These are phyloP conservation scores for Acer negundo DNA, from an alignment of 345 rosid genomes.

Conservation along the genomic window DNA sequence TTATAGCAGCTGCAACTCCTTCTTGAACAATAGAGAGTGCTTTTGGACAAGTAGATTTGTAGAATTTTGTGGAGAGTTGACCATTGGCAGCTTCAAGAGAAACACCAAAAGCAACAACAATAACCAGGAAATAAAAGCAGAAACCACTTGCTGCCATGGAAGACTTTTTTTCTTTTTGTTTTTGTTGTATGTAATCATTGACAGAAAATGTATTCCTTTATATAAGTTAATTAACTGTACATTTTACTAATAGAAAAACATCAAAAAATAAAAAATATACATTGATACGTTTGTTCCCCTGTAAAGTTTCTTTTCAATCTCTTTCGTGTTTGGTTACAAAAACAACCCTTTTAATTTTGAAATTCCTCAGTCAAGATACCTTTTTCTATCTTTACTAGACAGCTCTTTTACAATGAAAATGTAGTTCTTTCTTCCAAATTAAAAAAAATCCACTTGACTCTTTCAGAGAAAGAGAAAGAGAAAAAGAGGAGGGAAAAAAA, in stretches of 20 bases:
- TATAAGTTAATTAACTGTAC: not conserved
- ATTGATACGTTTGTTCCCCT: not conserved
- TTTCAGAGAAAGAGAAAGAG: too few relatives aligned
- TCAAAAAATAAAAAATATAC: too few relatives aligned
- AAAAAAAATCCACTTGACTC: too few relatives aligned
- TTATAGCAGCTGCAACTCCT: constrained; percentile 27
- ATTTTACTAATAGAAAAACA: too few relatives aligned
- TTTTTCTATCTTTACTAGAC: too few relatives aligned
- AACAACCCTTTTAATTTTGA: too few relatives aligned
- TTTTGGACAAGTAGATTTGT: constrained; percentile 32
- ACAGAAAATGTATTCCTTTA: not conserved
- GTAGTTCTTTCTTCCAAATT: too few relatives aligned
- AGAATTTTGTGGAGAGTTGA: constrained; percentile 33
- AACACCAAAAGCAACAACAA: not conserved
- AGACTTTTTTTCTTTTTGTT: not conserved
- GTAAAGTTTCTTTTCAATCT: not conserved
- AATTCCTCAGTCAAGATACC: too few relatives aligned
- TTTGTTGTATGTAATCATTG: not conserved
- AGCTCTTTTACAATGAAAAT: too few relatives aligned
- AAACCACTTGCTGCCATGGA: constrained; percentile 8
- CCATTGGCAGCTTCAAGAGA: constrained; percentile 8
- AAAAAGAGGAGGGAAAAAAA: too few relatives aligned
- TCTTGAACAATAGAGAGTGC: constrained; percentile 28
- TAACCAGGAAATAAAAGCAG: constrained; percentile 1
- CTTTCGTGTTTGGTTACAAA: too few relatives aligned